A percentile compares a stretch with the other conserved stretches of the same genome.
Evolutionary conservation across 805 yeast species (phyloP).

Genomic region (Wickerhamomyces bisporus): DNA sequence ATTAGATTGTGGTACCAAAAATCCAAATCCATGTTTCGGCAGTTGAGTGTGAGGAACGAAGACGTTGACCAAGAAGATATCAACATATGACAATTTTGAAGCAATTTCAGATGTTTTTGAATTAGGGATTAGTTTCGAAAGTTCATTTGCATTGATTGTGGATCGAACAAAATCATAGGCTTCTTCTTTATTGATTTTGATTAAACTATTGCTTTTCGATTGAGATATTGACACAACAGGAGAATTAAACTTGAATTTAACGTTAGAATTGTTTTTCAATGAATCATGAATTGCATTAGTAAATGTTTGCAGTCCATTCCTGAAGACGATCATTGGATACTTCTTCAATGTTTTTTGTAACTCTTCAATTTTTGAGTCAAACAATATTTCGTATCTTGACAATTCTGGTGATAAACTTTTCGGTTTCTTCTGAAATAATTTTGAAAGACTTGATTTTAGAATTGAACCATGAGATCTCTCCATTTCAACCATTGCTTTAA

Average conservation of each 20-base stretch:
- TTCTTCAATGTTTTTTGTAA: slow-evolving; percentile 37
- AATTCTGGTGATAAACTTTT: slow-evolving; percentile 26
- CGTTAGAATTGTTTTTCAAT: slow-evolving; percentile 35
- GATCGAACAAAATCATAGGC: slow-evolving; percentile 53
- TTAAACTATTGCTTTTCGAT: background rate
- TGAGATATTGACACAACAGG: slow-evolving; percentile 14
- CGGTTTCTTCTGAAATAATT: slow-evolving; percentile 6
- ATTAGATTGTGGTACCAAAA: slow-evolving; percentile 59
- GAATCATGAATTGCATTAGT: slow-evolving; percentile 39
- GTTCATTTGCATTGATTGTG: slow-evolving; percentile 43
- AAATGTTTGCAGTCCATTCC: slow-evolving; percentile 51
- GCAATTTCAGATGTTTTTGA: slow-evolving; percentile 13
- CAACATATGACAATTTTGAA: slow-evolving; percentile 21
- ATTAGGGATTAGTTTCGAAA: slow-evolving; percentile 30
- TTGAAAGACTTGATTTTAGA: slow-evolving; percentile 38
- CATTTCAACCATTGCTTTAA: slow-evolving; percentile 49
- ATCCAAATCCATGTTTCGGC: slow-evolving; percentile 75
- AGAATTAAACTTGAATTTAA: slow-evolving; percentile 31
- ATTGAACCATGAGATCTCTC: slow-evolving; percentile 61
- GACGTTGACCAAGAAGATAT: slow-evolving; percentile 67
- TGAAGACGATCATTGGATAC: slow-evolving; percentile 58
- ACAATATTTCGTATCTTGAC: slow-evolving; percentile 31
- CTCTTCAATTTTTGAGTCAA: slow-evolving; percentile 36
- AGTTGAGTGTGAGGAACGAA: slow-evolving; percentile 45
- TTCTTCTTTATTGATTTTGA: slow-evolving; percentile 3